A percentile compares a stretch with the other conserved stretches of the same genome.
These are phyloP conservation scores for Trichosporon asahii DNA, from an alignment of 1,284 basidiomycete species.

Conservation along the genomic window DNA sequence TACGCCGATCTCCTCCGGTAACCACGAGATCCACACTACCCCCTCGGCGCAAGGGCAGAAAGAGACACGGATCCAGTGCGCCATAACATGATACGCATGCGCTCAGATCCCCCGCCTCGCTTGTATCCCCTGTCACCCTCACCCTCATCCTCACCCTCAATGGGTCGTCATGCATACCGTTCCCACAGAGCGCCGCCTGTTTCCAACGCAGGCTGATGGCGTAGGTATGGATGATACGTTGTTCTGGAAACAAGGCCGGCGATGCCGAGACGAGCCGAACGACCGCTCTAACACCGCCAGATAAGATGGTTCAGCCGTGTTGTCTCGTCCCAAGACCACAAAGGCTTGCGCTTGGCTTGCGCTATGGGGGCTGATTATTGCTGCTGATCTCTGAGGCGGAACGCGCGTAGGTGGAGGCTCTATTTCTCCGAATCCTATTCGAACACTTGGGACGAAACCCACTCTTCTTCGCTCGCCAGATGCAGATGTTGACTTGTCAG, in stretches of 20 bases:
- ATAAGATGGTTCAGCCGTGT: slow-evolving; percentile 9
- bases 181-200: not conserved
- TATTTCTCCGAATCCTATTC: not conserved
- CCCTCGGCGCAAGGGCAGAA: too few relatives aligned
- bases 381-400: not conserved
- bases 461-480: not conserved
- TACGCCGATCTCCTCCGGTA: slow-evolving; percentile 4
- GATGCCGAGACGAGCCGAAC: not conserved
- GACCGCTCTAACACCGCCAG: slow-evolving; percentile 4
- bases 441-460: not conserved
- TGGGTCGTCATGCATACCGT: not conserved
- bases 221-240: not conserved
- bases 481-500: not conserved
- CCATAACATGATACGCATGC: not conserved
- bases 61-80: not conserved
- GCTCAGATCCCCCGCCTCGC: not conserved
- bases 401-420: not conserved
- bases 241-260: not conserved
- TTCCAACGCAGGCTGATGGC: not conserved
- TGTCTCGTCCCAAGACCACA: not conserved
- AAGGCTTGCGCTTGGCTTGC: too few relatives aligned
- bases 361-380: not conserved
- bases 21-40: not conserved
- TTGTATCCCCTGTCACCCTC: not conserved
- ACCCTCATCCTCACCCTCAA: not conserved